A percentile compares a stretch with the other conserved stretches of the same genome.
phyloP scores from a whole-genome alignment of 208 protist genomes.

The Leishmania mexicana region DNA sequence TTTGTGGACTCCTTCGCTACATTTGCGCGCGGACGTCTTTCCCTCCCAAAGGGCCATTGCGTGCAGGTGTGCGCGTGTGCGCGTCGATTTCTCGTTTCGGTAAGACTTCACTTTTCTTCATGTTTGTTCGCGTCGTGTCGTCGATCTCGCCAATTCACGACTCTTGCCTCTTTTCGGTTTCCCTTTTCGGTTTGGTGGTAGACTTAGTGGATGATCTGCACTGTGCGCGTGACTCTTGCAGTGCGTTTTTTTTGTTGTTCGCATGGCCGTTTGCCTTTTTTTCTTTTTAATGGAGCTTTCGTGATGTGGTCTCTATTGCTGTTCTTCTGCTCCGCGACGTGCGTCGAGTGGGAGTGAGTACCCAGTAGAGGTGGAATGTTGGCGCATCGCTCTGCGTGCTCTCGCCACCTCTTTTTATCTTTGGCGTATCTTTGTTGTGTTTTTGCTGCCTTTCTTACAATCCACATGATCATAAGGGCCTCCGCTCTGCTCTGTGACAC shows the following conservation, averaged over 20 bases:
- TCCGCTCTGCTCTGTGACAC: background rate
- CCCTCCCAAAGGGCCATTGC: background rate
- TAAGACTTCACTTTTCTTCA: background rate
- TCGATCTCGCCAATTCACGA: background rate
- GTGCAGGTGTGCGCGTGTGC: background rate
- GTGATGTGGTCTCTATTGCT: conserved; percentile 6
- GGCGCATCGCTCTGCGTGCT: background rate
- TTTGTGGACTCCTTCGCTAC: background rate
- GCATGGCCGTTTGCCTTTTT: background rate
- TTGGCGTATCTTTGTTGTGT: background rate
- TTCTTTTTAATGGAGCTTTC: background rate
- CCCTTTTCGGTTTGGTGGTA: background rate
- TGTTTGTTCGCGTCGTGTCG: background rate
- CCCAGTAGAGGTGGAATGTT: background rate
- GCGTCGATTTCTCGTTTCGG: background rate
- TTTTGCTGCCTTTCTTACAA: conserved; percentile 1
- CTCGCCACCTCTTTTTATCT: background rate
- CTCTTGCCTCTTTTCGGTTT: background rate
- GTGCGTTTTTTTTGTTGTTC: background rate
- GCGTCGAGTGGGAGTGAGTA: background rate
- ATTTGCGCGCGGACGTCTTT: background rate
- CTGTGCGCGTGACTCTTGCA: background rate
- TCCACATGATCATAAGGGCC: background rate
- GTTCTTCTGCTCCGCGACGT: background rate
- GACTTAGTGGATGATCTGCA: background rate